phyloP scores from a whole-genome alignment of 176 grass and related monocot genomes.

The Carex pumila region DNA sequence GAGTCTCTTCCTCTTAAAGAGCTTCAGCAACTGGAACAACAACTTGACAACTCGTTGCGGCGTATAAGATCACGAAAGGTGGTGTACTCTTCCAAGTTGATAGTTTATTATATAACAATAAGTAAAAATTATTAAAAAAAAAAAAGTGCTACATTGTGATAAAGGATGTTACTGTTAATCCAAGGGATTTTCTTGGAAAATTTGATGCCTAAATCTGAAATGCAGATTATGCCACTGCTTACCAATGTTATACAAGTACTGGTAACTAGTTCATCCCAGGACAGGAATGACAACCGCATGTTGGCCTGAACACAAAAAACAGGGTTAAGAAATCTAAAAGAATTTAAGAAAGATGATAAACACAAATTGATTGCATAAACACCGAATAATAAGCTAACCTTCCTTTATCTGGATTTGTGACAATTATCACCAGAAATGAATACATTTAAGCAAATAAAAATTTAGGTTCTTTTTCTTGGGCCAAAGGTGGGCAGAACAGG shows the following conservation, averaged over 20 bases:
- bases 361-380: not conserved
- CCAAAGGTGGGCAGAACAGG: not conserved
- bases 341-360: not conserved
- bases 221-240: not conserved
- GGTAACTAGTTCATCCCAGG: not conserved
- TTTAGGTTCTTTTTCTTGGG: not conserved
- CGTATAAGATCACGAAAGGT: conserved; percentile 70
- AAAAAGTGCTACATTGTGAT: not conserved
- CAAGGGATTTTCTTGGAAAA: not conserved
- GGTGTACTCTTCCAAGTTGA: not conserved
- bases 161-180: not conserved
- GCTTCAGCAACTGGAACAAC: conserved; percentile 56
- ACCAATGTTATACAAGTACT: not conserved
- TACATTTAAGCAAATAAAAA: not conserved
- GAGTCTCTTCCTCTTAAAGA: conserved; percentile 42
- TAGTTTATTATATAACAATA: not conserved
- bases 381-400: not conserved
- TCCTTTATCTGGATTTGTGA: not conserved
- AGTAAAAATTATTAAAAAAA: not conserved
- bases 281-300: not conserved
- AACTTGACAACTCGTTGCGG: conserved; percentile 38
- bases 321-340: not conserved
- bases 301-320: not conserved
- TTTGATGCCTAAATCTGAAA: not conserved
- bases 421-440: not conserved